Conservation (phyloP, 2,329 filamentous ascomycete species). For the Plectosphaerella plurivora region DNA sequence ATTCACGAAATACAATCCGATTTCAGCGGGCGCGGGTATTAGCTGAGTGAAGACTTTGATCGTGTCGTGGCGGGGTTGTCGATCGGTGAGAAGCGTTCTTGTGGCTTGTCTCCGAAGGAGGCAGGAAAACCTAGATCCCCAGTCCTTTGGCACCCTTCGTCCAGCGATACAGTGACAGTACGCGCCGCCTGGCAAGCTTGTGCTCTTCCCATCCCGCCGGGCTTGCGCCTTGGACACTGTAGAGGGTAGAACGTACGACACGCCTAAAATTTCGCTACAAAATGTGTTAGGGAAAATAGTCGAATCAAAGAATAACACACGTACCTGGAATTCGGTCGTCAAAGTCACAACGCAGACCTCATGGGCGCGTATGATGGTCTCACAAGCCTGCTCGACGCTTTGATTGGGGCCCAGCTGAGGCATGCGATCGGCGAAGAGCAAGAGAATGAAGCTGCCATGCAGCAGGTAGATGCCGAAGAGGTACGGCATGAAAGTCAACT, state of each 20-base stretch:
- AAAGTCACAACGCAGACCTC: conserved; percentile 47
- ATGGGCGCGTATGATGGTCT: conserved; percentile 44
- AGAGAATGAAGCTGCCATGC: conserved; percentile 44
- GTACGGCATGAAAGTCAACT: conserved; percentile 48
- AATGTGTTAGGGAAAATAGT: neutral
- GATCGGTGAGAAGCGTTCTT: too few species aligned
- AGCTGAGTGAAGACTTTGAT: too few species aligned
- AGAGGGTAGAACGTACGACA: conserved; percentile 44
- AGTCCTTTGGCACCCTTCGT: conserved; percentile 31
- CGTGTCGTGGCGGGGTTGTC: too few species aligned
- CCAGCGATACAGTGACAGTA: conserved; percentile 51
- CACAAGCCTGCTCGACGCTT: conserved; percentile 42
- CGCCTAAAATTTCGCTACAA: conserved; percentile 50
- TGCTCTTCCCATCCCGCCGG: conserved; percentile 36
- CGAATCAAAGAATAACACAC: neutral
- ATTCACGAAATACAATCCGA: too few species aligned
- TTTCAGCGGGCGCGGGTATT: too few species aligned
- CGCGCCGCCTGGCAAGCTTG: conserved; percentile 35
- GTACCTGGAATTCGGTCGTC: conserved; percentile 40
- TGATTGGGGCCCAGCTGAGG: conserved; percentile 38
- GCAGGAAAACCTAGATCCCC: conserved; percentile 15
- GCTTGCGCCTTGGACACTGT: conserved; percentile 36
- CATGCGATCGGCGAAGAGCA: conserved; percentile 45
- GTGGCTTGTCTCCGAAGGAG: too few species aligned
- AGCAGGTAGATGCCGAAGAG: conserved; percentile 48